A percentile compares a stretch with the other conserved stretches of the same genome.
Evolutionary conservation across 805 yeast species (phyloP).

Genomic region (Citeromyces nyonsensis): DNA sequence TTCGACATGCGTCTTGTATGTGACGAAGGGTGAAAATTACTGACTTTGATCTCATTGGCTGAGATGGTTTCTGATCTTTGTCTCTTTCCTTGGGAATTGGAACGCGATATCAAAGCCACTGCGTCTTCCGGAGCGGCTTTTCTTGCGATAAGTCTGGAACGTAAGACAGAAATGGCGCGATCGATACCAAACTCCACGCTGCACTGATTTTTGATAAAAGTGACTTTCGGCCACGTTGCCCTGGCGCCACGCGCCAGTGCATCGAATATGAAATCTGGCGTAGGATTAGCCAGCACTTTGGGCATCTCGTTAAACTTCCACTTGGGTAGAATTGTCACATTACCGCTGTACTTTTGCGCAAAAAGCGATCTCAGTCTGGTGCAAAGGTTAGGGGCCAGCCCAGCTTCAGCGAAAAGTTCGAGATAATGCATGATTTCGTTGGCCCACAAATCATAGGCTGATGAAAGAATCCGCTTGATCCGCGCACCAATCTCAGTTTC

Average conservation of each 20-base stretch:
- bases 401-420: conserved; percentile 60
- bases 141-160: neutral
- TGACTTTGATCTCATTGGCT: no score
- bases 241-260: conserved; percentile 71
- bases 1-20: no score
- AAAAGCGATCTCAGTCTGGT: conserved; percentile 64
- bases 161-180: conserved; percentile 32
- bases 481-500: conserved; percentile 45
- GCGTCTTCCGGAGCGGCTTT: no score
- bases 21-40: no score
- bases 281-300: conserved; percentile 66
- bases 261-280: conserved; percentile 56
- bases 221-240: conserved; percentile 87
- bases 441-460: conserved; percentile 39
- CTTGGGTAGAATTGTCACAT: conserved; percentile 83
- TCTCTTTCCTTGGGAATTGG: no score
- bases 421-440: conserved; percentile 70
- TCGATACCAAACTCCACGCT: conserved; percentile 82
- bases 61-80: no score
- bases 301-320: conserved; percentile 40
- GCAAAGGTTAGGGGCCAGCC: conserved; percentile 56
- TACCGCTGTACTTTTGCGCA: conserved; percentile 84
- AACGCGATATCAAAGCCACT: no score
- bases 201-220: conserved; percentile 79
- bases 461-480: conserved; percentile 33